Percentiles rank a stretch among this genome's conserved stretches.
phyloP scores from a whole-genome alignment of 2,329 filamentous ascomycete species.

The Aspergillus neoniger region DNA sequence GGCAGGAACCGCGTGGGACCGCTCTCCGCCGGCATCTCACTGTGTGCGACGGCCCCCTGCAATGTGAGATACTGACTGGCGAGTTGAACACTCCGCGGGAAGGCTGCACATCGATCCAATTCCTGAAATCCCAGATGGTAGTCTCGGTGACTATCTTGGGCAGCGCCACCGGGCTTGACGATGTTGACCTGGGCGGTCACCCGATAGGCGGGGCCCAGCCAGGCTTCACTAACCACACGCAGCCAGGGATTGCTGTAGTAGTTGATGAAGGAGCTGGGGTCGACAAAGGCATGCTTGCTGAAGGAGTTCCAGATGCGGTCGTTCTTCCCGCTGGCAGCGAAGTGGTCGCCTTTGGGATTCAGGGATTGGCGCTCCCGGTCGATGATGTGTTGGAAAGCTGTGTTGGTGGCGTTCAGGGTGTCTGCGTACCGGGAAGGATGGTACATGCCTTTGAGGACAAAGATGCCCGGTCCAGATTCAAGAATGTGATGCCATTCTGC shows the following conservation, averaged over 20 bases:
- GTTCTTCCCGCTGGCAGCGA: slow-evolving; percentile 58
- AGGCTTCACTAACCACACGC: slow-evolving; percentile 53
- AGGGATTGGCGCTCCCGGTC: slow-evolving; percentile 42
- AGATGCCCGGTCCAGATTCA: slow-evolving; percentile 59
- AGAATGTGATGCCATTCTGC: slow-evolving; percentile 64
- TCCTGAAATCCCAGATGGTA: slow-evolving; percentile 67
- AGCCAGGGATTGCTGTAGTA: slow-evolving; percentile 66
- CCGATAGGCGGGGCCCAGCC: slow-evolving; percentile 62
- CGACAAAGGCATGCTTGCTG: slow-evolving; percentile 58
- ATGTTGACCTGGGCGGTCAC: slow-evolving; percentile 65
- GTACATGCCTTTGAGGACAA: slow-evolving; percentile 59
- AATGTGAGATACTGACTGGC: slow-evolving; percentile 61
- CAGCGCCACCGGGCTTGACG: slow-evolving; percentile 59
- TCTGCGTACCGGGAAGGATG: slow-evolving; percentile 31
- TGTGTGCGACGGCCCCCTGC: slow-evolving; percentile 65
- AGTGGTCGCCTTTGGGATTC: slow-evolving; percentile 59
- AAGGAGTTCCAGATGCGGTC: slow-evolving; percentile 68
- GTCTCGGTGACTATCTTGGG: slow-evolving; percentile 63
- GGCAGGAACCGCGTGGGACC: slow-evolving; percentile 64
- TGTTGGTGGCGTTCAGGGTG: slow-evolving; percentile 52
- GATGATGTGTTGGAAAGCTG: slow-evolving; percentile 54
- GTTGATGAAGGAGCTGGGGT: slow-evolving; percentile 55
- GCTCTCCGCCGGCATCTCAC: slow-evolving; percentile 59
- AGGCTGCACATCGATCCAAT: slow-evolving; percentile 46
- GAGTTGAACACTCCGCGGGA: slow-evolving; percentile 56